Percentiles rank a stretch among this genome's conserved stretches.
These are phyloP conservation scores for Chaetomidium leptoderma DNA, from an alignment of 495 filamentous ascomycete species.

Conservation along the genomic window DNA sequence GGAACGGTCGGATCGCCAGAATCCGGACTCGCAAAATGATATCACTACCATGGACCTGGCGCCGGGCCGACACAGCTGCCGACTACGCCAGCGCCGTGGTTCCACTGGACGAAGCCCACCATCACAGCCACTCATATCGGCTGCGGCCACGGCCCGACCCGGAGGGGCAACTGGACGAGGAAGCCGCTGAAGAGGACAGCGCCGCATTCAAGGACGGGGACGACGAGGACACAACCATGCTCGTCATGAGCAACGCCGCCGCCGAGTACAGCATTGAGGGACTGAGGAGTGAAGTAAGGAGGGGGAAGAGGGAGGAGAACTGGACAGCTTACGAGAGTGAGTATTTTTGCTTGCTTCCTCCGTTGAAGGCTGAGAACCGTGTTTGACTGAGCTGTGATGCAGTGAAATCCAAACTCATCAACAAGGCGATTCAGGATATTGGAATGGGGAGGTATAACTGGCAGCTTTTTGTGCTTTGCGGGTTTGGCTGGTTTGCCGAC, in stretches of 20 bases:
- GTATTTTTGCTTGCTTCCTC: conserved; percentile 8
- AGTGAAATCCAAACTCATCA: conserved; percentile 61
- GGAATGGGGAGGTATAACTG: conserved; percentile 86
- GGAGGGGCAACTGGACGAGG: conserved; percentile 29
- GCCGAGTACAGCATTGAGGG: conserved; percentile 51
- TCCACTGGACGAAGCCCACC: conserved; percentile 45
- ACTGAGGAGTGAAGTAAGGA: conserved; percentile 42
- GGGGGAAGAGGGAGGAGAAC: conserved; percentile 37
- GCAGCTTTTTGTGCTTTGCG: conserved; percentile 76
- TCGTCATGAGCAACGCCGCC: conserved; percentile 33
- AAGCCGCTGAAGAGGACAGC: conserved; percentile 16
- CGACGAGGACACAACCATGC: conserved; percentile 39
- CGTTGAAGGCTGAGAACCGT: background rate
- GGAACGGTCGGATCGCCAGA: background rate
- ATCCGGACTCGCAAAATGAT: background rate
- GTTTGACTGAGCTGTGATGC: background rate
- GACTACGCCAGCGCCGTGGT: conserved; percentile 45
- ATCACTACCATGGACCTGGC: conserved; percentile 17
- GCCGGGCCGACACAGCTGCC: conserved; percentile 37
- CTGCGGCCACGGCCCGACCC: conserved; percentile 23
- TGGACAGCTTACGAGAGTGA: conserved; percentile 51
- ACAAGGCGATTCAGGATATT: conserved; percentile 75
- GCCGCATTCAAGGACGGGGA: conserved; percentile 29
- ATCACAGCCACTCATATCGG: conserved; percentile 44
- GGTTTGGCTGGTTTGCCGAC: conserved; percentile 69